Base-by-base conservation (phyloP, 306 rosid species). In the Cucumis cinereus region DNA sequence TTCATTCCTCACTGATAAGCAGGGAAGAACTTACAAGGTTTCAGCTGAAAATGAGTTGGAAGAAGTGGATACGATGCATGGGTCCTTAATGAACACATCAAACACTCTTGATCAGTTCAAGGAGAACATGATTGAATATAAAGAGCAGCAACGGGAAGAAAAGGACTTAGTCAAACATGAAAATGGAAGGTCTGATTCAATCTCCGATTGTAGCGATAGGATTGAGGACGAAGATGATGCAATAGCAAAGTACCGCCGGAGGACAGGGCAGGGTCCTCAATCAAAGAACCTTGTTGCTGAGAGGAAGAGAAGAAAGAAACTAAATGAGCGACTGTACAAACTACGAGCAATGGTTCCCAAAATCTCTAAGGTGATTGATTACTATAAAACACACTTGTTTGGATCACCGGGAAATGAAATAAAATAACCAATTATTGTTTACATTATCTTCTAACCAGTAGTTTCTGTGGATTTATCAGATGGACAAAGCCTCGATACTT, bases 241-340 rank as follows among this genome's bases (percentile, higher is more conserved):
- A 20, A 89, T 90, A 57, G 90, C 81, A 14, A 94, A 92, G 79
- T 87, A 81, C 33, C 85, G 90, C 23, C 77, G 90, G 54, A 89
- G 91, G 59, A 88, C 84, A 38, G 95, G 93, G 24, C 86, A 92
- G 73, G 92, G 89, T 41, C 87, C 87, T 82, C 92, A 90, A 19
- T 89, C 96, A 3, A 94, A 94, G 75, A 94, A 94, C 81, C 91
- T 94, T 50, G 72, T 81, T 6, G 99, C 99, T 0, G 98, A 94
- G 87, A 89, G 99, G 68, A 92, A 69, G 80, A 89, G 99, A 82
- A 92, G 99, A 86, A 94, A 94, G 89, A 94, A 94, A 79, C 92
- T 94, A 5, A 94, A 94, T 47, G 96, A 94, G 15, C 83, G 97
- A 80, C 83, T 94, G 17, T 92, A 90, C n/a, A 77, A 83, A 38